Percentiles rank a stretch among this genome's conserved stretches.
phyloP scores from a whole-genome alignment of 768 basidiomycete genomes.

The Tulasnella sp. region DNA sequence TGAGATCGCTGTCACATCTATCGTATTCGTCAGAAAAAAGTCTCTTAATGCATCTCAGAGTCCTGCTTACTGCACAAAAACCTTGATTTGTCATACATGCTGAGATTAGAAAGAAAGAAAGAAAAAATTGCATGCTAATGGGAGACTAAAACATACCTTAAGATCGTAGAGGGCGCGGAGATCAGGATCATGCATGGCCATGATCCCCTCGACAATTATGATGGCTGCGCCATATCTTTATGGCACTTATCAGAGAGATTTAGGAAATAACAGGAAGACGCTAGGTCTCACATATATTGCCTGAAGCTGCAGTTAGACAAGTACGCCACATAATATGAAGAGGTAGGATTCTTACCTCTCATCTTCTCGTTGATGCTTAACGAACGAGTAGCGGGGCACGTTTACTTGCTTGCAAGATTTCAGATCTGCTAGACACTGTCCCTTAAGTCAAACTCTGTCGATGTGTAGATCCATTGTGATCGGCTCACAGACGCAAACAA shows the following conservation, averaged over 20 bases:
- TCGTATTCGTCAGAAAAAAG: background rate
- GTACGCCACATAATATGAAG: conserved; percentile 11
- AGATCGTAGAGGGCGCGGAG: conserved; percentile 82
- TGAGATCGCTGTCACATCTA: conserved; percentile 80
- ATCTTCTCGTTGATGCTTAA: conserved; percentile 68
- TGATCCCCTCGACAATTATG: conserved; percentile 75
- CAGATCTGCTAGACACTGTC: conserved; percentile 72
- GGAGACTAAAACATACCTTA: conserved; percentile 45
- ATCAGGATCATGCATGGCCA: conserved; percentile 71
- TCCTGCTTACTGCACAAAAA: conserved; percentile 55
- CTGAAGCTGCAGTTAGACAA: conserved; percentile 1
- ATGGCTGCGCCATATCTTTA: conserved; percentile 72
- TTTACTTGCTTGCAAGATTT: conserved; percentile 75
- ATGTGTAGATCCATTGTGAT: background rate
- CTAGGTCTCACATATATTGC: conserved; percentile 25
- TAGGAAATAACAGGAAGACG: conserved; percentile 11
- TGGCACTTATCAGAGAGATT: background rate
- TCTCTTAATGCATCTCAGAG: background rate
- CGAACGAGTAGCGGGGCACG: conserved; percentile 92
- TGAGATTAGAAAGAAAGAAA: background rate
- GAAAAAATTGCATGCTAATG: no score
- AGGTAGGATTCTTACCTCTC: conserved; percentile 32
- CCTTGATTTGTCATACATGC: conserved; percentile 29
- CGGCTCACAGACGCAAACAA: conserved; percentile 63
- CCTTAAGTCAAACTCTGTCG: background rate